Conservation (phyloP, 2,329 filamentous ascomycete species). For the Stagonosporopsis tanaceti region DNA sequence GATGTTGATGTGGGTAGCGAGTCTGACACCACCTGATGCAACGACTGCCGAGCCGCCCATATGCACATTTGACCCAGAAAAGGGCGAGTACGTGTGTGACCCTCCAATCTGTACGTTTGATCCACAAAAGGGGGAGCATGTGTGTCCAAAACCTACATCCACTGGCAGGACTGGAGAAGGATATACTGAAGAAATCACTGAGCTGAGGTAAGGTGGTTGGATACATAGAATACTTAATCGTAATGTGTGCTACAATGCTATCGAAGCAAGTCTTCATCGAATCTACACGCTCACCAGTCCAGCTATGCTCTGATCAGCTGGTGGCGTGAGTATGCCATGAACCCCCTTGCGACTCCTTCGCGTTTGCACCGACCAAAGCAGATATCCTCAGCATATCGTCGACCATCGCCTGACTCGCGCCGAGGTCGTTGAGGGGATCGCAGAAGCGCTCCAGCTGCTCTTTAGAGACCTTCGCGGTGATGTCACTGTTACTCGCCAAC, state of each 20-base stretch:
- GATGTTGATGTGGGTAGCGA: background rate
- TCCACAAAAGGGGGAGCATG: slow-evolving; percentile 7
- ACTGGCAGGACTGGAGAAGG: background rate
- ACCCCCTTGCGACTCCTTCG: background rate
- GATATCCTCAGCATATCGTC: background rate
- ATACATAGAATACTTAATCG: background rate
- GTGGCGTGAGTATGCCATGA: background rate
- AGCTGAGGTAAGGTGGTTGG: background rate
- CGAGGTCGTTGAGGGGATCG: background rate
- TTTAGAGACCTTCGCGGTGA: background rate
- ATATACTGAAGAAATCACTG: background rate
- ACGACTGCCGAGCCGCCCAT: background rate
- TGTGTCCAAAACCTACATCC: background rate
- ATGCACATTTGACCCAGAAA: slow-evolving; percentile 2
- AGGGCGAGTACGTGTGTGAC: slow-evolving; percentile 3
- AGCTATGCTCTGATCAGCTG: background rate
- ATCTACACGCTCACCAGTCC: background rate
- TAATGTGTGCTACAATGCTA: background rate
- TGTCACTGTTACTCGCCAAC: background rate
- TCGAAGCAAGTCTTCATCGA: no score
- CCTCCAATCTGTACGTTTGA: slow-evolving; percentile 3
- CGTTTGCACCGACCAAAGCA: background rate
- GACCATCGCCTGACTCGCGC: background rate
- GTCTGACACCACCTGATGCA: background rate
- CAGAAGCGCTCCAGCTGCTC: background rate